Conservation (phyloP, 1,284 basidiomycete species). For the Cutaneotrichosporon spelunceum region DNA sequence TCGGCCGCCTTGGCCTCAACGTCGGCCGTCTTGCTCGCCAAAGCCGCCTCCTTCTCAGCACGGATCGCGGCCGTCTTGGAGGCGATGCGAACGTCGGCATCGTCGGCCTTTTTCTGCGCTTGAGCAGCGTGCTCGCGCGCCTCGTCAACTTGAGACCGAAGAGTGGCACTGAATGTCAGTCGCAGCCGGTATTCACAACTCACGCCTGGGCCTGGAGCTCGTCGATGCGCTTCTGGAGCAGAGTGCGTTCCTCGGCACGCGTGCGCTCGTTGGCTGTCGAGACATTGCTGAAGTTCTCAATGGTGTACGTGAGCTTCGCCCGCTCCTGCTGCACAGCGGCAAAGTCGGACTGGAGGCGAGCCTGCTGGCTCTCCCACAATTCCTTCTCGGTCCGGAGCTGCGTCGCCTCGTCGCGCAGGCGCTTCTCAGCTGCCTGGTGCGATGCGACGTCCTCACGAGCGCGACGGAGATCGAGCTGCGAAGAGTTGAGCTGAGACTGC, state of each 20-base stretch:
- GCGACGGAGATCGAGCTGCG: slow-evolving; percentile 37
- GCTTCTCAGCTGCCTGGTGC: slow-evolving; percentile 63
- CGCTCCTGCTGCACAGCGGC: slow-evolving; percentile 72
- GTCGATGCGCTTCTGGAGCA: slow-evolving; percentile 74
- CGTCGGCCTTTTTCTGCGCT: slow-evolving; percentile 32
- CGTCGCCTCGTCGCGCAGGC: slow-evolving; percentile 75
- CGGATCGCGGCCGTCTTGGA: slow-evolving; percentile 35
- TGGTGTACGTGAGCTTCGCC: slow-evolving; percentile 76
- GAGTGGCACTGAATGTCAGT: slow-evolving; percentile 58
- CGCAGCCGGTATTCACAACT: slow-evolving; percentile 33
- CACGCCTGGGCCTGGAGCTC: slow-evolving; percentile 74
- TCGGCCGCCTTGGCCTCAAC: slow-evolving; percentile 30
- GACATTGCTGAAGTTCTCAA: slow-evolving; percentile 83
- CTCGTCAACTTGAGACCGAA: slow-evolving; percentile 68
- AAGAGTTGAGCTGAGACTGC: slow-evolving; percentile 35
- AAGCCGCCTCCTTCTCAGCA: slow-evolving; percentile 39
- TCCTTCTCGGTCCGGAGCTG: slow-evolving; percentile 86
- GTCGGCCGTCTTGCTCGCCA: slow-evolving; percentile 29
- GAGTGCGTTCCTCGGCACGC: slow-evolving; percentile 70
- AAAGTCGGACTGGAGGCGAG: slow-evolving; percentile 79
- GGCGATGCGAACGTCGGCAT: slow-evolving; percentile 39
- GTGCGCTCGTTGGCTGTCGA: slow-evolving; percentile 79
- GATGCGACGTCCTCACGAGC: slow-evolving; percentile 48
- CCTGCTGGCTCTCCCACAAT: slow-evolving; percentile 79
- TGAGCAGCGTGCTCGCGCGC: slow-evolving; percentile 67